These are phyloP conservation scores for Trametes coccinea DNA, from an alignment of 768 basidiomycete genomes.

Conservation along the genomic window DNA sequence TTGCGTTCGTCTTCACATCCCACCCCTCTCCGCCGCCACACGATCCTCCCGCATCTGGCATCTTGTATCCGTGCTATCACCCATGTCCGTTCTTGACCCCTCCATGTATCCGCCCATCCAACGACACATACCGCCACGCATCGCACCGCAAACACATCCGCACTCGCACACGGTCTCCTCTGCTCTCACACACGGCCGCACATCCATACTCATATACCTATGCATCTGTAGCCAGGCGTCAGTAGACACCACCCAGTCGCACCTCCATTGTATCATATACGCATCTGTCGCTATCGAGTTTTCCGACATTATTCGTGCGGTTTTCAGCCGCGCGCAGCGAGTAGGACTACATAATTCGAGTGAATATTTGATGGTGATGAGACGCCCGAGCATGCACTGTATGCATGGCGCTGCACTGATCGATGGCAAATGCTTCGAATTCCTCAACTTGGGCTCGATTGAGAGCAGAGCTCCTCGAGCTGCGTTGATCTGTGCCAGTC, in stretches of 20 bases:
- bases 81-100: neutral
- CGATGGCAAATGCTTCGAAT: no score
- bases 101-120: neutral
- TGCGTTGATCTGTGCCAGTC: no score
- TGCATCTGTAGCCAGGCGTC: constrained; percentile 12
- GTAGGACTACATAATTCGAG: no score
- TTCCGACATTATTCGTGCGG: neutral
- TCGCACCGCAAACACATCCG: neutral
- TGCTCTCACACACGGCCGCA: constrained; percentile 7
- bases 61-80: neutral
- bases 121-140: neutral
- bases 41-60: neutral
- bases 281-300: constrained; percentile 2
- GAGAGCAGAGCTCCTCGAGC: no score
- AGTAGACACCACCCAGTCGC: neutral
- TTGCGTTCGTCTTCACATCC: neutral
- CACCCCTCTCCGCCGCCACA: neutral
- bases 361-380: no score
- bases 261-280: constrained; percentile 3
- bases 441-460: no score
- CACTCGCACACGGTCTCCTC: neutral
- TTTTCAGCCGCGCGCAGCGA: no score
- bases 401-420: no score
- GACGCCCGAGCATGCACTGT: no score
- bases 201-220: constrained; percentile 12